Conservation (phyloP, 2,329 filamentous ascomycete species). For the Microdochium trichocladiopsis region DNA sequence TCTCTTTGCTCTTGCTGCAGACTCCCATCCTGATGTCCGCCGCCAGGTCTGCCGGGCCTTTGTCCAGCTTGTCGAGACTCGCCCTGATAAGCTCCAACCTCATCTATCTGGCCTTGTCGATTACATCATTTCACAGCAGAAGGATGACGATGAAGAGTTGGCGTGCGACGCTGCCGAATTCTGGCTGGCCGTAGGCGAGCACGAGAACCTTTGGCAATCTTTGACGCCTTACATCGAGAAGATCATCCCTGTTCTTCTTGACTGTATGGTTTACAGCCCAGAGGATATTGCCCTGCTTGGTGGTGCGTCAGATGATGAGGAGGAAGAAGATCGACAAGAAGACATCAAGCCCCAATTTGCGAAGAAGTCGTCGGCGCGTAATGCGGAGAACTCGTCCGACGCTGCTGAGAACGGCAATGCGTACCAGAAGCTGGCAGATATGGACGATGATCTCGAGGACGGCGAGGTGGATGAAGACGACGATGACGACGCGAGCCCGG, state of each 20-base stretch:
- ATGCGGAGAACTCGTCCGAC: conserved; percentile 43
- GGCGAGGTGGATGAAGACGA: conserved; percentile 76
- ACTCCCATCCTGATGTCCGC: conserved; percentile 74
- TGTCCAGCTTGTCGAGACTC: conserved; percentile 82
- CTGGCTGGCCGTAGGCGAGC: conserved; percentile 90
- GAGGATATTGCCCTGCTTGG: conserved; percentile 86
- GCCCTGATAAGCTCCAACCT: conserved; percentile 83
- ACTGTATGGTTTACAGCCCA: conserved; percentile 94
- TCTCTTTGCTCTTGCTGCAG: conserved; percentile 74
- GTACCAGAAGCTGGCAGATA: conserved; percentile 47
- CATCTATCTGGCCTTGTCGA: conserved; percentile 84
- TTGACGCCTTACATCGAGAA: conserved; percentile 72
- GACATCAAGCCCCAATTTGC: conserved; percentile 93
- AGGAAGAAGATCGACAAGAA: conserved; percentile 81
- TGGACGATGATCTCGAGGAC: conserved; percentile 76
- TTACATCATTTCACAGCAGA: conserved; percentile 88
- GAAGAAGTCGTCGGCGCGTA: conserved; percentile 55
- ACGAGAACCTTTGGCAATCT: conserved; percentile 68
- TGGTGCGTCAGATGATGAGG: conserved; percentile 80
- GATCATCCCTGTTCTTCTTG: conserved; percentile 83
- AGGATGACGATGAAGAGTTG: conserved; percentile 79
- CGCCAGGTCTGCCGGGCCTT: conserved; percentile 91
- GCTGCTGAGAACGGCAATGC: conserved; percentile 44
- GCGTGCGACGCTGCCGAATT: conserved; percentile 95
- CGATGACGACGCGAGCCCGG: conserved; percentile 72